Evolutionary conservation across 2,329 filamentous ascomycete species (phyloP).

Genomic region (Sclerotinia minor): DNA sequence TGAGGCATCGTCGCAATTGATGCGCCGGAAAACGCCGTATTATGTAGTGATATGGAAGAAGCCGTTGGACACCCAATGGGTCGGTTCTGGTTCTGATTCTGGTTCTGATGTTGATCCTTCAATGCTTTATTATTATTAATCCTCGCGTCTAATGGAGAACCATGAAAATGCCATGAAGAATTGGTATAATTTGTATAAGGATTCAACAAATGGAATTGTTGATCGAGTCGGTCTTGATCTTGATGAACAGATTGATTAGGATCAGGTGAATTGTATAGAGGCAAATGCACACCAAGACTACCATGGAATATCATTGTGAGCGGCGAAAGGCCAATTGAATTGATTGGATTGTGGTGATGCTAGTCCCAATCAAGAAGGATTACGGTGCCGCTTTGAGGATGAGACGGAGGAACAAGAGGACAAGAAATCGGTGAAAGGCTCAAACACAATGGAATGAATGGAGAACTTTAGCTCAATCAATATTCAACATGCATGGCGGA

Average conservation of each 20-base stretch:
- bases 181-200: background rate
- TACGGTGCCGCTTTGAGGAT: background rate
- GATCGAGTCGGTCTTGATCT: constrained; percentile 7
- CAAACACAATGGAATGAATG: background rate
- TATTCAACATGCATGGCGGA: background rate
- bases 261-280: constrained; percentile 2
- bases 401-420: background rate
- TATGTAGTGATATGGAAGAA: constrained; percentile 32
- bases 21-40: constrained; percentile 24
- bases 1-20: constrained; percentile 33
- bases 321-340: constrained; percentile 5
- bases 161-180: background rate
- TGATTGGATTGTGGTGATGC: background rate
- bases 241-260: background rate
- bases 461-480: background rate
- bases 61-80: constrained; percentile 30
- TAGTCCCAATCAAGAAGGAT: background rate
- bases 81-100: constrained; percentile 26
- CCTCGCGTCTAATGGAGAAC: background rate
- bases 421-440: background rate
- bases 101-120: constrained; percentile 11
- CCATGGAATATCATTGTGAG: constrained; percentile 19
- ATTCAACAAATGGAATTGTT: background rate
- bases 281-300: constrained; percentile 1
- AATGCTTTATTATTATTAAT: background rate